A percentile compares a stretch with the other conserved stretches of the same genome.
Evolutionary conservation across 257 asterid genomes (phyloP).

Genomic region (Nicotiana obtusifolia): DNA sequence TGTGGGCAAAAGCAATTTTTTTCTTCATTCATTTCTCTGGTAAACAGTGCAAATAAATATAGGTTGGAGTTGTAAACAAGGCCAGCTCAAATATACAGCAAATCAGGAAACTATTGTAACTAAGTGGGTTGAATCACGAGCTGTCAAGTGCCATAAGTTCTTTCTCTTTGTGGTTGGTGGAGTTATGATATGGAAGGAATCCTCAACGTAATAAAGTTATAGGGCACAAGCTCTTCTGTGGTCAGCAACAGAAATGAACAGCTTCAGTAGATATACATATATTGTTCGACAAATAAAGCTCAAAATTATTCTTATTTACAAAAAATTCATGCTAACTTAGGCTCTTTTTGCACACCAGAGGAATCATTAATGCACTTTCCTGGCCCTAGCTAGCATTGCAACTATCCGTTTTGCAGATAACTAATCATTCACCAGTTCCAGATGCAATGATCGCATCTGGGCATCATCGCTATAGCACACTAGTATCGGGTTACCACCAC

Average conservation of each 20-base stretch:
- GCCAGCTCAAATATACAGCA: no score
- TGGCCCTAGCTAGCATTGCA: background rate
- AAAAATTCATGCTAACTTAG: background rate
- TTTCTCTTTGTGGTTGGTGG: background rate
- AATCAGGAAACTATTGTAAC: no score
- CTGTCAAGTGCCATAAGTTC: background rate
- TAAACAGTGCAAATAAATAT: no score
- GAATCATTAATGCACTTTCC: background rate
- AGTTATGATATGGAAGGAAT: background rate
- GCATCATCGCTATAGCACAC: background rate
- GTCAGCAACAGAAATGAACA: no score
- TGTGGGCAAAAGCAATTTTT: no score
- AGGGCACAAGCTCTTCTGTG: background rate
- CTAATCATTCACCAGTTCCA: background rate
- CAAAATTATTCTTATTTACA: background rate
- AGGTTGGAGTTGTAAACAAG: no score
- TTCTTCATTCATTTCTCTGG: no score
- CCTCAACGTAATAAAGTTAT: background rate
- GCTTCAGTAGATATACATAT: no score
- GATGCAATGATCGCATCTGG: background rate
- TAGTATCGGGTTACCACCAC: background rate
- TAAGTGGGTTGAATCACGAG: background rate
- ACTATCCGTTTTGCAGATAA: background rate
- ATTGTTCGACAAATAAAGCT: no score
- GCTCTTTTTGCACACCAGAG: background rate